A percentile compares a stretch with the other conserved stretches of the same genome.
These are phyloP conservation scores for Microdochium nivale DNA, from an alignment of 2,329 filamentous ascomycete species.

Conservation along the genomic window DNA sequence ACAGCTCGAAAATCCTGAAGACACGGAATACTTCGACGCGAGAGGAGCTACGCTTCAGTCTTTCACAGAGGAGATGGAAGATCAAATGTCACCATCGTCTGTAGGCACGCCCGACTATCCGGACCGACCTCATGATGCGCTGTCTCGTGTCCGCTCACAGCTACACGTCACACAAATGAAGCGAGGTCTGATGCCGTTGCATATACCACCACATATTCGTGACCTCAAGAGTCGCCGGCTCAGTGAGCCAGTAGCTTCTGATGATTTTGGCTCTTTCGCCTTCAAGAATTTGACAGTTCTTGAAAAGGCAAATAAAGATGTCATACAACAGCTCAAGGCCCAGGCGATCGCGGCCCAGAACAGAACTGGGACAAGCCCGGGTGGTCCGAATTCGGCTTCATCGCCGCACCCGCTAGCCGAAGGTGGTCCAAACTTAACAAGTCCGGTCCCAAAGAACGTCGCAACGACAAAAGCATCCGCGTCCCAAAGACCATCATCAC, in stretches of 20 bases:
- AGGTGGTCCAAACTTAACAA: slow-evolving; percentile 74
- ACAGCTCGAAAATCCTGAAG: slow-evolving; percentile 84
- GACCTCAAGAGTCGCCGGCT: slow-evolving; percentile 80
- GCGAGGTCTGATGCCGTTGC: slow-evolving; percentile 85
- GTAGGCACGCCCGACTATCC: slow-evolving; percentile 67
- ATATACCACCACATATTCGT: slow-evolving; percentile 92
- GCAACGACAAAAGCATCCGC: slow-evolving; percentile 65
- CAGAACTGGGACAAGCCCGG: slow-evolving; percentile 39
- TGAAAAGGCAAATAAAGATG: slow-evolving; percentile 97
- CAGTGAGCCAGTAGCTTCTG: slow-evolving; percentile 79
- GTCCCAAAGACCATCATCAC: slow-evolving; percentile 72
- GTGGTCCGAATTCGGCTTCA: slow-evolving; percentile 28
- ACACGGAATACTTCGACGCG: slow-evolving; percentile 95
- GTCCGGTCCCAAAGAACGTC: slow-evolving; percentile 71
- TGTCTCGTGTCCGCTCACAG: slow-evolving; percentile 82
- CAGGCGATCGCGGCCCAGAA: slow-evolving; percentile 70
- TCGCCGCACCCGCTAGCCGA: slow-evolving; percentile 68
- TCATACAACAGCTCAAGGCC: slow-evolving; percentile 89
- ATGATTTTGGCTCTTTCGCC: slow-evolving; percentile 93
- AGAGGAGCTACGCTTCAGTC: slow-evolving; percentile 86
- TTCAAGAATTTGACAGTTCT: slow-evolving; percentile 97
- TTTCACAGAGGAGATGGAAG: slow-evolving; percentile 91
- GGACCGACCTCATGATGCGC: slow-evolving; percentile 87
- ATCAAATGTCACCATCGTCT: slow-evolving; percentile 69
- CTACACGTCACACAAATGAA: slow-evolving; percentile 68